phyloP scores from a whole-genome alignment of 2,329 filamentous ascomycete genomes.

The Thelonectria blattea region DNA sequence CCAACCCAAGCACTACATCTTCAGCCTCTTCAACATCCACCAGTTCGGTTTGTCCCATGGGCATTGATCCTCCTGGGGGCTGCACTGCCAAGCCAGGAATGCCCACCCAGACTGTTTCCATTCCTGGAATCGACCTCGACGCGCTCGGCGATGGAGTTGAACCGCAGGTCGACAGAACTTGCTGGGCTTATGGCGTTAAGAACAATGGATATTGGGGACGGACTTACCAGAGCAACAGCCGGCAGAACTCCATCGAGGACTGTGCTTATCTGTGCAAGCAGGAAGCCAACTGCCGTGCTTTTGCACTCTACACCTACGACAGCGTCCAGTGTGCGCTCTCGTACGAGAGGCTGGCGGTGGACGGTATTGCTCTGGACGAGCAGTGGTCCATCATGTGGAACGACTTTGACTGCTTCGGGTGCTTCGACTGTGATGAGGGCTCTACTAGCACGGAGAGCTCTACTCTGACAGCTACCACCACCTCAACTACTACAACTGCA shows the following conservation, averaged over 20 bases:
- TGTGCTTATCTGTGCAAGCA: slow-evolving; percentile 1
- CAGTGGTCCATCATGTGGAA: slow-evolving; percentile 15
- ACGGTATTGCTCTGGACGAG: slow-evolving; percentile 8
- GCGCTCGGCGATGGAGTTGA: background rate
- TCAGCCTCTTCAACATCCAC: background rate
- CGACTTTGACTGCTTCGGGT: slow-evolving; percentile 17
- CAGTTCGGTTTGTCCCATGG: background rate
- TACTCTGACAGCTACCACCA: background rate
- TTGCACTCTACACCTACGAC: background rate
- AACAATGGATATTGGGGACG: slow-evolving; percentile 13
- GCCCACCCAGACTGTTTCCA: background rate
- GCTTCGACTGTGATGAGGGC: slow-evolving; percentile 3
- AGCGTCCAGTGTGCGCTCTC: background rate
- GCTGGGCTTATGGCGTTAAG: slow-evolving; percentile 11
- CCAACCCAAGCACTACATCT: background rate
- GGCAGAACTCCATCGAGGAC: slow-evolving; percentile 22
- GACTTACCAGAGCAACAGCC: background rate
- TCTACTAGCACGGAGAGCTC: background rate
- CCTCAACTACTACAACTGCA: background rate
- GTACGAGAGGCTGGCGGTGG: slow-evolving; percentile 11
- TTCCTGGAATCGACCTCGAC: background rate
- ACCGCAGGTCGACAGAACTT: background rate
- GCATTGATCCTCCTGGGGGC: background rate
- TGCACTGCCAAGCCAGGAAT: background rate
- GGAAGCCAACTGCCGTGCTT: background rate